Conservation (phyloP, 805 yeast species). For the Saturnispora galanensis region DNA sequence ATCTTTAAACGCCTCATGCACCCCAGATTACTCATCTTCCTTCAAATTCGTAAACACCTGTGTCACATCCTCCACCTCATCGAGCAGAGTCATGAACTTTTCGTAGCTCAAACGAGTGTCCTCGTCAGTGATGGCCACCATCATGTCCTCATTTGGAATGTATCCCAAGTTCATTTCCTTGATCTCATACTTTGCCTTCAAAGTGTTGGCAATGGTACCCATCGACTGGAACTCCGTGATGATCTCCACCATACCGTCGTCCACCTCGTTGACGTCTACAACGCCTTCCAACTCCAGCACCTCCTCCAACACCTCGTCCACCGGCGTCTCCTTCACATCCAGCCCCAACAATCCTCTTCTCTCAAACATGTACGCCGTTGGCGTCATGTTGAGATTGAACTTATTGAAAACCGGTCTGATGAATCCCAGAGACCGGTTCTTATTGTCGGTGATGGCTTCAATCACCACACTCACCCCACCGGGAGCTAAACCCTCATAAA, state of each 20-base stretch:
- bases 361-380: conserved; percentile 70
- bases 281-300: conserved; percentile 64
- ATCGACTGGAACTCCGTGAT: conserved; percentile 58
- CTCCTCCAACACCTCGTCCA: conserved; percentile 66
- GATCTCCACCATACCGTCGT: conserved; percentile 32
- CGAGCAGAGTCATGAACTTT: conserved; percentile 52
- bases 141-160: conserved; percentile 51
- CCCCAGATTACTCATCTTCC: conserved; percentile 15
- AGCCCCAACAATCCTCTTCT: conserved; percentile 64
- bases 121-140: conserved; percentile 42
- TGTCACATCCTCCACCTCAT: conserved; percentile 77
- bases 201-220: conserved; percentile 46
- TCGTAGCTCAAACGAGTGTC: conserved; percentile 43
- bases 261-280: conserved; percentile 46
- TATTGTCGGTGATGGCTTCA: conserved; percentile 84
- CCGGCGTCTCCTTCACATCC: conserved; percentile 26
- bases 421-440: conserved; percentile 66
- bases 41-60: conserved; percentile 65
- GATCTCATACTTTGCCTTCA: conserved; percentile 50
- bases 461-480: conserved; percentile 82
- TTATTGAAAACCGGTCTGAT: conserved; percentile 70
- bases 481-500: conserved; percentile 88
- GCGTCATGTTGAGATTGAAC: conserved; percentile 53
- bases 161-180: conserved; percentile 66
- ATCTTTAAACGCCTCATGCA: too few species aligned